Base-by-base conservation (phyloP, 2,329 filamentous ascomycete genomes). In the Trichoderma aggressivum region DNA sequence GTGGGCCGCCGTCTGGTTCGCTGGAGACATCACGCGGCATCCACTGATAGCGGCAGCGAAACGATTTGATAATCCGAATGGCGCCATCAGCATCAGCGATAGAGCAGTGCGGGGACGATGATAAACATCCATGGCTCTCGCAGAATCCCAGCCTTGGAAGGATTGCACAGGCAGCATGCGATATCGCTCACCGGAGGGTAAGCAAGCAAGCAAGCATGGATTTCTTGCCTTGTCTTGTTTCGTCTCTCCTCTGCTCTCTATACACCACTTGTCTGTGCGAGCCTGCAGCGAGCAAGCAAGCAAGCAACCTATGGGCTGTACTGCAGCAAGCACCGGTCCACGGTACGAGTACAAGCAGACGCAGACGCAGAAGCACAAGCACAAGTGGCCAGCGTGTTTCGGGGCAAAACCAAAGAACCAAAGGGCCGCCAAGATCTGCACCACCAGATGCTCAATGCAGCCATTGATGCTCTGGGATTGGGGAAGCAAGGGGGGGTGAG, bases 41-140 rank as follows among this genome's bases (percentile, higher is more conserved):
- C 64, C 64, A 67, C 64, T 32, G 64, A 67, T 67, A 67, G 64
- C 64, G 55, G 64, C 64, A 59, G 64, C 64, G 32, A 67, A 67
- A 67, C 64, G 34, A 67, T 67, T 59, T 67, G 64, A 59, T 67
- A 67, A 67, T 67, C 64, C 59, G 56, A 58, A 59, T 65, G 47
- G 59, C 7, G n/a, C n/a, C n/a, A n/a, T n/a, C n/a, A n/a, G n/a
- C 43, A 47, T 34, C 59, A 53, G 43, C 43, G 53, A 58, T 58
- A 58, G n/a, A n/a, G 32, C 34, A 18, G 34, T 67, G 64, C 64
- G 64, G 64, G 55, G 64, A 58, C 36, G 8, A 14, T 67, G 64
- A 67, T 67, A 67, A 59, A 43, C 64, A 67, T 53, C 60, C 58
- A 39, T 60, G 58, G 59, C 34, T 43, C 26, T 43, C 14, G 3